These are phyloP conservation scores for Aspergillus versicolor DNA, from an alignment of 2,329 filamentous ascomycete species.

Conservation along the genomic window DNA sequence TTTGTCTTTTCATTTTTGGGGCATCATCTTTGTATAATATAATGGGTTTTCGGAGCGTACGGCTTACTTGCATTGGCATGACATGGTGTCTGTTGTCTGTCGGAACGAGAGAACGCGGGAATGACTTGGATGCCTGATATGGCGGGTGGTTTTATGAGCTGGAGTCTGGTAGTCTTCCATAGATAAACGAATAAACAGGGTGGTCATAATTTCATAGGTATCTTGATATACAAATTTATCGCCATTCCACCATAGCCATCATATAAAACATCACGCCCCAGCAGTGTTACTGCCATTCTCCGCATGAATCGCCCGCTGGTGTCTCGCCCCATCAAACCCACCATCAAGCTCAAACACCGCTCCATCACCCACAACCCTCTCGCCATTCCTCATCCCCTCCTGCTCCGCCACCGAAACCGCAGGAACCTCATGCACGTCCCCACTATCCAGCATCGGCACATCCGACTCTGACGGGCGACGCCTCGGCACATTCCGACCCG, in stretches of 20 bases:
- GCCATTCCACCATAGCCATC: not conserved
- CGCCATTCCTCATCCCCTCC: not conserved
- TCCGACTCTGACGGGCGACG: constrained; percentile 16
- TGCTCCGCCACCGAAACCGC: constrained; percentile 9
- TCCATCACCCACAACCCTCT: not conserved
- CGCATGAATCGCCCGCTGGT: constrained; percentile 21
- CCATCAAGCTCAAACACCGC: constrained; percentile 23
- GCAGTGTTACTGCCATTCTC: not conserved
- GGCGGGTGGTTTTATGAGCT: not conserved
- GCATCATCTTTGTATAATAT: constrained; percentile 3
- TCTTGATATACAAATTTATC: too few relatives aligned
- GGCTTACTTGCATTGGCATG: constrained; percentile 1
- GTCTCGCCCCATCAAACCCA: constrained; percentile 15
- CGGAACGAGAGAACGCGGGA: constrained; percentile 8
- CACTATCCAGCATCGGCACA: constrained; percentile 26
- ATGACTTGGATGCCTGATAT: constrained; percentile 1
- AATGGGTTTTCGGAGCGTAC: constrained; percentile 3
- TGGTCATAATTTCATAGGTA: too few relatives aligned
- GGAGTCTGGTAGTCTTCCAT: too few relatives aligned
- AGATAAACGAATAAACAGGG: too few relatives aligned
- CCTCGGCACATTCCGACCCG: too few relatives aligned
- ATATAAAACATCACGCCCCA: not conserved
- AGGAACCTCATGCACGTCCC: constrained; percentile 21
- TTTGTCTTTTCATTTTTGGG: not conserved
- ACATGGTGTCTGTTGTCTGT: constrained; percentile 5